Conservation (phyloP, 805 yeast genomes). For the Yueomyces sinensis region DNA sequence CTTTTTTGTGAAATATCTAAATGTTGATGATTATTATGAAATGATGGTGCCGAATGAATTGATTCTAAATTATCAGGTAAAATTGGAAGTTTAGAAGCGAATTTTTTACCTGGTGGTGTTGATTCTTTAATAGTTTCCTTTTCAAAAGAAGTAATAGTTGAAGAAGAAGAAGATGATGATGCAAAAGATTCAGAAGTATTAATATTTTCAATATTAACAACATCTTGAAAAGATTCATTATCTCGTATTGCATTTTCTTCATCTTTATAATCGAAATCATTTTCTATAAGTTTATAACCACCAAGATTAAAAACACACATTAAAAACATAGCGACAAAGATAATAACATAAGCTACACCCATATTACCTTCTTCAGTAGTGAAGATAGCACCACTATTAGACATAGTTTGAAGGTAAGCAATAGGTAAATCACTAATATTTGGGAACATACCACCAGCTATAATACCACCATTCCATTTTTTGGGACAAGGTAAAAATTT, state of each 20-base stretch:
- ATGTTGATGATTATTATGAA: not conserved
- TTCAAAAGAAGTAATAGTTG: not conserved
- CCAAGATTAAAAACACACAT: slow-evolving; percentile 65
- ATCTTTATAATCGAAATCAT: slow-evolving; percentile 40
- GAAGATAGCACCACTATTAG: slow-evolving; percentile 44
- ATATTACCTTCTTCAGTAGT: slow-evolving; percentile 44
- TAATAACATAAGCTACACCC: slow-evolving; percentile 77
- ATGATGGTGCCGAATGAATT: not conserved
- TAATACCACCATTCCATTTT: slow-evolving; percentile 57
- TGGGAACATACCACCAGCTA: slow-evolving; percentile 60
- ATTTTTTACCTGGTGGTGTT: not conserved
- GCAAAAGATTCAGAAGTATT: not conserved
- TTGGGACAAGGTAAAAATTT: slow-evolving; percentile 37
- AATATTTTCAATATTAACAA: not conserved
- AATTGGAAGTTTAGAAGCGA: not conserved
- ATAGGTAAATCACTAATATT: slow-evolving; percentile 69
- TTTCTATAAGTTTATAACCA: slow-evolving; percentile 51
- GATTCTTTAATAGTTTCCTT: not conserved
- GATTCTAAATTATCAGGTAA: not conserved
- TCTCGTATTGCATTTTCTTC: slow-evolving; percentile 11
- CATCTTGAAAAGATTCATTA: not conserved
- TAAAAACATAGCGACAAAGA: slow-evolving; percentile 56
- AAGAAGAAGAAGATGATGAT: not conserved
- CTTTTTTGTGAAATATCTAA: not conserved
- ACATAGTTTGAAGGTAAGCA: slow-evolving; percentile 56